Base-by-base conservation (phyloP, 208 protist species). In the Acanthamoeba castellanii region DNA sequence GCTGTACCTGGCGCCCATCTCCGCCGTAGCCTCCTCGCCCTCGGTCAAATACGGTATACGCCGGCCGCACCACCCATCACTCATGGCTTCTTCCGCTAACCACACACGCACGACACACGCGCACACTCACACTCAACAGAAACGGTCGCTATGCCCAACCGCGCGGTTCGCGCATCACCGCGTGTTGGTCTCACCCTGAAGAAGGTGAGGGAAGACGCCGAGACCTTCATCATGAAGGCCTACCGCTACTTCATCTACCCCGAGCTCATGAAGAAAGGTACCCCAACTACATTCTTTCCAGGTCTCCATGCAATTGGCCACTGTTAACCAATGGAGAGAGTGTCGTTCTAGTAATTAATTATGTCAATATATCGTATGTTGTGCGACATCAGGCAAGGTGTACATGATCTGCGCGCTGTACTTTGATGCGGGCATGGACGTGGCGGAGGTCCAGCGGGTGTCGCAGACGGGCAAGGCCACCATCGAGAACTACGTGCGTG, bases 211-310 rank as follows among this genome's bases (percentile, higher is more conserved):
- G 68, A 94, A 34, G 90, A 68, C 37, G 72, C n/a, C 50, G 72
- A 94, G 50, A 70, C 50, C 16, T 94, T 85, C 90, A 94, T 94
- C 52, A 94, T 94, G 90, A 94, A 94, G 70, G 57, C 47, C 52
- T 94, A 94, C 50, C 7, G 90, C 7, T 94, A 72, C 90, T 84
- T 85, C 90, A 55, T 64, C 30, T 57, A 78, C 45, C 90, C 90
- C 25, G 57, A 94, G n/a, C 52, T 94, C 20, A 94, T 94, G 90
- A 94, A 94, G 90, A 94, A 94, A 37, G 90, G 78, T 59, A 27
- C 3, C 0, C 25, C 0, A 13, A 50, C 72, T 20, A 1, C 3
- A 32, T 9, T 82, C 14, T 66, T 22, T 66, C 27, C 3, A n/a
- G 9, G 27, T 22, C 2, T 45, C 13, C 2, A 2, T 42, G 7